Conservation (phyloP, 1,284 basidiomycete species). For the Malassezia sympodialis region DNA sequence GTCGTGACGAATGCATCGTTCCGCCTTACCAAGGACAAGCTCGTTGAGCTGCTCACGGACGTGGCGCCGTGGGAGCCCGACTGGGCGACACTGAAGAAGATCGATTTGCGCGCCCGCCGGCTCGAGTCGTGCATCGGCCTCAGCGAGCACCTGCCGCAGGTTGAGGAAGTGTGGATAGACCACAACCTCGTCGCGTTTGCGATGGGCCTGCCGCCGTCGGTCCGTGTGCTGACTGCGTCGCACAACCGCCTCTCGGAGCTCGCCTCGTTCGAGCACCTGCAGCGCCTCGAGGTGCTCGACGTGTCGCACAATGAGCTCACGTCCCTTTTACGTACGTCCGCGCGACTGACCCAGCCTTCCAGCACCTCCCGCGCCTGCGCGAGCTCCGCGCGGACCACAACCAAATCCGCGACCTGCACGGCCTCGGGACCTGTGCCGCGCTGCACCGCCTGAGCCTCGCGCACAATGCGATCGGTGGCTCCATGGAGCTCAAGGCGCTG, state of each 20-base stretch:
- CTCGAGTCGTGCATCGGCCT: conserved; percentile 80
- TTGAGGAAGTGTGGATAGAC: conserved; percentile 67
- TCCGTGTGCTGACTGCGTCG: conserved; percentile 27
- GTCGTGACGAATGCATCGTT: conserved; percentile 89
- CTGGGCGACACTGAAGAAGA: conserved; percentile 70
- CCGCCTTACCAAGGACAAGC: conserved; percentile 73
- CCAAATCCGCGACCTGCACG: conserved; percentile 64
- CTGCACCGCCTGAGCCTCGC: conserved; percentile 73
- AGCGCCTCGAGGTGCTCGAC: conserved; percentile 76
- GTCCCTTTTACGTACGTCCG: conserved; percentile 45
- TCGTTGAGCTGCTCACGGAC: conserved; percentile 86
- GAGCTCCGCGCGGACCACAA: conserved; percentile 83
- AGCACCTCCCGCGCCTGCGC: conserved; percentile 57
- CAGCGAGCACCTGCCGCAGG: conserved; percentile 80
- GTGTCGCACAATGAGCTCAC: conserved; percentile 83
- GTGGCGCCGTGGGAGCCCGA: conserved; percentile 87
- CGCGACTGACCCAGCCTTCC: conserved; percentile 10
- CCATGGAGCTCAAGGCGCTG: conserved; percentile 52
- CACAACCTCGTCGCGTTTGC: conserved; percentile 37
- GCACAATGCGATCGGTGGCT: conserved; percentile 60
- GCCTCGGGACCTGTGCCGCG: conserved; percentile 56
- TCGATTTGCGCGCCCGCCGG: conserved; percentile 69
- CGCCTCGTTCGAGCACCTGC: conserved; percentile 78
- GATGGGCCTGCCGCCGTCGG: conserved; percentile 32
- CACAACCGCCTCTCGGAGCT: conserved; percentile 62